Evolutionary conservation across 345 rosid species (phyloP).

Genomic region (Durio zibethinus): DNA sequence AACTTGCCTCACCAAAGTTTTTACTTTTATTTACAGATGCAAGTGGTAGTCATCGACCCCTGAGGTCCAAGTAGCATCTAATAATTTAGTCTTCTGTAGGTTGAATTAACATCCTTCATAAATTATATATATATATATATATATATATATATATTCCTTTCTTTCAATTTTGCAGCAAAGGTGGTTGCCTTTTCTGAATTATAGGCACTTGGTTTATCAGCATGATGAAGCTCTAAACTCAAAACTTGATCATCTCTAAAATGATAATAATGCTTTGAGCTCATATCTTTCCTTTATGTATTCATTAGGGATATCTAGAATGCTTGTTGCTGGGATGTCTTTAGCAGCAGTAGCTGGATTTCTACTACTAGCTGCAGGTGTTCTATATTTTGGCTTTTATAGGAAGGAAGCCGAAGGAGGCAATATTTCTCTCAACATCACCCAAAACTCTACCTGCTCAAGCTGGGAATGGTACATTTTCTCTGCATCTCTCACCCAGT

Average conservation of each 20-base stretch:
- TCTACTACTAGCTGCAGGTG: conserved; percentile 32
- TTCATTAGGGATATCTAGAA: conserved; percentile 54
- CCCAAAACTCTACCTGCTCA: conserved; percentile 35
- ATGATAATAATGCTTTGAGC: conserved; percentile 8
- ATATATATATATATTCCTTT: too few relatives aligned
- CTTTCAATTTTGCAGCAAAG: neutral
- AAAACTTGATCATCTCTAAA: conserved; percentile 2
- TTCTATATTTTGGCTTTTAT: conserved; percentile 37
- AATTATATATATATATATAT: neutral
- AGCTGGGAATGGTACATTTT: conserved; percentile 31
- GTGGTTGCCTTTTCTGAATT: neutral
- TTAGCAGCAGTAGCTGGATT: conserved; percentile 42
- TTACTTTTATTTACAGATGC: conserved; percentile 5
- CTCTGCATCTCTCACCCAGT: neutral
- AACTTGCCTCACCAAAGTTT: conserved; percentile 4
- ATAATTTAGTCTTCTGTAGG: neutral
- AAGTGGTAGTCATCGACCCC: neutral
- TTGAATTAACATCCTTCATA: neutral
- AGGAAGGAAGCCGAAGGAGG: conserved; percentile 44
- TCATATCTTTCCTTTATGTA: conserved; percentile 19
- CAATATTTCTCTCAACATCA: conserved; percentile 29
- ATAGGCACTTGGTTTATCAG: neutral
- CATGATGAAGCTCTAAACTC: neutral
- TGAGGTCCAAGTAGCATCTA: neutral
- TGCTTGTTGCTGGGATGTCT: conserved; percentile 59